These are phyloP conservation scores for Hypoxylon perforatum DNA, from an alignment of 495 filamentous ascomycete genomes.

Conservation along the genomic window DNA sequence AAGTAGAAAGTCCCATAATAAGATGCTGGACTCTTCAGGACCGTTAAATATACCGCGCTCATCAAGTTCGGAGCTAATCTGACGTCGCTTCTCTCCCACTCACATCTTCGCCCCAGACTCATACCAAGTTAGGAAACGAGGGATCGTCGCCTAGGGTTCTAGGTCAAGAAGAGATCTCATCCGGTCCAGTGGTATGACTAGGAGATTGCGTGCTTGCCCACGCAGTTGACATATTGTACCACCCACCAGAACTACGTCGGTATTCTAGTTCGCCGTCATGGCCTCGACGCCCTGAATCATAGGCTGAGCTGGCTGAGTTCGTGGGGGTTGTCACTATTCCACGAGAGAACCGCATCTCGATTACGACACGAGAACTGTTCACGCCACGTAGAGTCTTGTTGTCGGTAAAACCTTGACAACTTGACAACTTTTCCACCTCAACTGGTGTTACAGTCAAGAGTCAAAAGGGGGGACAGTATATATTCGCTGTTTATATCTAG, in stretches of 20 bases:
- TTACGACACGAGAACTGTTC: conserved; percentile 2
- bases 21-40: neutral
- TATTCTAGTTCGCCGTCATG: conserved; percentile 39
- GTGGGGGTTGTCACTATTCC: conserved; percentile 36
- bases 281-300: conserved; percentile 37
- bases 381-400: conserved; percentile 13
- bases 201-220: conserved; percentile 42
- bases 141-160: conserved; percentile 20
- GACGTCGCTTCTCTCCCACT: conserved; percentile 4
- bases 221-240: conserved; percentile 37
- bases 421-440: too few relatives aligned
- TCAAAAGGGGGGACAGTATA: neutral
- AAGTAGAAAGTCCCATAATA: conserved; percentile 24
- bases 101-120: conserved; percentile 1
- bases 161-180: conserved; percentile 16
- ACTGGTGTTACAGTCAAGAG: conserved; percentile 5
- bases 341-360: conserved; percentile 17
- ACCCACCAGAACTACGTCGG: conserved; percentile 15
- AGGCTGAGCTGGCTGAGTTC: conserved; percentile 22
- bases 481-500: neutral
- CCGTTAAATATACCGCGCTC: conserved; percentile 13
- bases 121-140: conserved; percentile 29
- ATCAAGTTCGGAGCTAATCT: neutral
- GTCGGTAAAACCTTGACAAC: neutral
- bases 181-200: conserved; percentile 30